A percentile compares a stretch with the other conserved stretches of the same genome.
phyloP scores from a whole-genome alignment of 805 yeast genomes.

The Candida silvatica region DNA sequence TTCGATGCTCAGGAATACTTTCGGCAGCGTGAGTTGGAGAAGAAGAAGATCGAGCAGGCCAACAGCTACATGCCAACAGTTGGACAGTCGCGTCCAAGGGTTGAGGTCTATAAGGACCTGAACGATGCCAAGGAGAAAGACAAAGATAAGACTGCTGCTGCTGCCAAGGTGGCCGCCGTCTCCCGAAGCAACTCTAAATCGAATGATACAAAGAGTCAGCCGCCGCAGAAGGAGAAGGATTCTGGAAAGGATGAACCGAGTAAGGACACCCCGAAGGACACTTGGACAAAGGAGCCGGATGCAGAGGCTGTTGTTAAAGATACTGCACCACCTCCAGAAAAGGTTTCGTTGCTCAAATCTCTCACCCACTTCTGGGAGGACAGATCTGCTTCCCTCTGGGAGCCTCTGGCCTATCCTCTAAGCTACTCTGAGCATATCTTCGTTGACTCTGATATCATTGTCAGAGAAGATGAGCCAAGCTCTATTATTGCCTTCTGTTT shows the following conservation, averaged over 20 bases:
- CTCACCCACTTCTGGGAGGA: constrained; percentile 95
- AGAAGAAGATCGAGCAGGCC: constrained; percentile 44
- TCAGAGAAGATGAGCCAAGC: constrained; percentile 94
- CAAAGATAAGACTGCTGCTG: constrained; percentile 32
- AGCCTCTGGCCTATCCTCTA: constrained; percentile 80
- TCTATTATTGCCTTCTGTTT: constrained; percentile 90
- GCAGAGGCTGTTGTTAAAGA: constrained; percentile 8
- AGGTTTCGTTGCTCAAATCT: constrained; percentile 70
- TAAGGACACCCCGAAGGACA: constrained; percentile 2
- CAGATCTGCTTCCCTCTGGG: constrained; percentile 92
- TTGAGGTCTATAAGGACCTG: constrained; percentile 81
- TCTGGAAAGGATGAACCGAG: neutral
- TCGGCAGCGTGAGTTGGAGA: constrained; percentile 71
- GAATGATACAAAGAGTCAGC: neutral
- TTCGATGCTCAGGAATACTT: constrained; percentile 82
- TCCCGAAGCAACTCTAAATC: neutral
- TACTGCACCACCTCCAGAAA: constrained; percentile 47
- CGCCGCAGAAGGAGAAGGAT: neutral
- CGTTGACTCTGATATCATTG: constrained; percentile 87
- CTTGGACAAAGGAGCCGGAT: constrained; percentile 3
- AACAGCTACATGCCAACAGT: constrained; percentile 67
- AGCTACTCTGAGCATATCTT: constrained; percentile 79
- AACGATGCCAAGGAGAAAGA: too few species aligned
- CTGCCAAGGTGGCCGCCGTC: constrained; percentile 1
- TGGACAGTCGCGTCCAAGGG: constrained; percentile 74